Percentiles rank a stretch among this genome's conserved stretches.
These are phyloP conservation scores for Kurtzmaniella quercitrusa DNA, from an alignment of 1,139 yeast genomes.

Conservation along the genomic window DNA sequence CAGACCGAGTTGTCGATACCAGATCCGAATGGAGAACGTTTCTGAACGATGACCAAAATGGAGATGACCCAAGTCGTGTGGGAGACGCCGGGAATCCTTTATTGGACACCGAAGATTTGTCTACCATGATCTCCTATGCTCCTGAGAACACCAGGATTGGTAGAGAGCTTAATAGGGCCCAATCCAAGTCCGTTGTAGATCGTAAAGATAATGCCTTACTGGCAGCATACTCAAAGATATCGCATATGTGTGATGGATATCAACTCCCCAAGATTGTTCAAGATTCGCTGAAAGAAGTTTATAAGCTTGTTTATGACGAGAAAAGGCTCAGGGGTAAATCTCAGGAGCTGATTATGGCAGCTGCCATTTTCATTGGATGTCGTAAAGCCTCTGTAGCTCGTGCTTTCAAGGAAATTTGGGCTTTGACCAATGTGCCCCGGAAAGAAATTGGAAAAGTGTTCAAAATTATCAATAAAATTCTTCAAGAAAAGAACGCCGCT, in stretches of 20 bases:
- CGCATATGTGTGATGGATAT: conserved; percentile 97
- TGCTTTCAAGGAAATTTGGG: conserved; percentile 94
- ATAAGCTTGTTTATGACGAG: conserved; percentile 87
- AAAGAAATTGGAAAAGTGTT: conserved; percentile 91
- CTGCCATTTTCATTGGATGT: conserved; percentile 92
- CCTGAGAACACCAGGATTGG: conserved; percentile 76
- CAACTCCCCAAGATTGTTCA: conserved; percentile 92
- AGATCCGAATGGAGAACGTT: conserved; percentile 99
- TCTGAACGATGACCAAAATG: conserved; percentile 94
- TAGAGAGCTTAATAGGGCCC: conserved; percentile 85
- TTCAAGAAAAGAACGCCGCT: conserved; percentile 59
- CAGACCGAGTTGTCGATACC: conserved; percentile 90
- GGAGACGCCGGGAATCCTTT: conserved; percentile 98
- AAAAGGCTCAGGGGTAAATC: conserved; percentile 85
- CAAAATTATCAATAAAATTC: conserved; percentile 72
- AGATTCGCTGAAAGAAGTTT: conserved; percentile 96
- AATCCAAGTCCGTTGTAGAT: conserved; percentile 79
- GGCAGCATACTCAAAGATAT: conserved; percentile 84
- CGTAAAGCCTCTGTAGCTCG: conserved; percentile 93
- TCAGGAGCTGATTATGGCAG: conserved; percentile 94
- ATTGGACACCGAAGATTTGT: conserved; percentile 85
- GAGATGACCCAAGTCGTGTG: conserved; percentile 98
- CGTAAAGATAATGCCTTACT: conserved; percentile 83
- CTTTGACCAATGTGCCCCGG: conserved; percentile 88
- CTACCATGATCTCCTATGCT: conserved; percentile 86